A percentile compares a stretch with the other conserved stretches of the same genome.
Conservation (phyloP, 139 green algal genomes). For the Picocystis salinarum region DNA sequence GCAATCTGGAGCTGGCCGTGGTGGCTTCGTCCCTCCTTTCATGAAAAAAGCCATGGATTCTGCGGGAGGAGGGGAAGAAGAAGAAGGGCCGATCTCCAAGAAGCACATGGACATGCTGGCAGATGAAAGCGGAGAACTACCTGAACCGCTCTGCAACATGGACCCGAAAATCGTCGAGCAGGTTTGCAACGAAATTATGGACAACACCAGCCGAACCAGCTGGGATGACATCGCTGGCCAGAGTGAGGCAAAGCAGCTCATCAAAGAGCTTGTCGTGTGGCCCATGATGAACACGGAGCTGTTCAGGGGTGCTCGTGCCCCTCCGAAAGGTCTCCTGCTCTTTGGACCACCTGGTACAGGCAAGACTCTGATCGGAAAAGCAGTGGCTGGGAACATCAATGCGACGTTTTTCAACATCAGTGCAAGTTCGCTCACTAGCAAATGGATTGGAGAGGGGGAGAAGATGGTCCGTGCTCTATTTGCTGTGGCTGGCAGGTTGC, state of each 20-base stretch:
- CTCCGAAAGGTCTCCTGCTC: conserved; percentile 75
- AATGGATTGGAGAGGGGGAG: conserved; percentile 98
- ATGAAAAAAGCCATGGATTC: conserved; percentile 24
- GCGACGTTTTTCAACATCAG: conserved; percentile 97
- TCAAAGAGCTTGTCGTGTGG: conserved; percentile 93
- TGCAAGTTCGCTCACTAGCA: conserved; percentile 80
- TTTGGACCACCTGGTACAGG: conserved; percentile 69
- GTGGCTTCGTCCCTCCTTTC: conserved; percentile 47
- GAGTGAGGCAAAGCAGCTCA: conserved; percentile 45
- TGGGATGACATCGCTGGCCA: conserved; percentile 54
- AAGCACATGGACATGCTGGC: conserved; percentile 37
- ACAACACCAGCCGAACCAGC: conserved; percentile 9
- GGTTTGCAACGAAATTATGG: conserved; percentile 52
- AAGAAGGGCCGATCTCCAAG: conserved; percentile 26
- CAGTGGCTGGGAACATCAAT: conserved; percentile 79
- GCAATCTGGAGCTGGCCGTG: conserved; percentile 2
- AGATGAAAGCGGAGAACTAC: conserved; percentile 33
- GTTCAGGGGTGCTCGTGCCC: conserved; percentile 66
- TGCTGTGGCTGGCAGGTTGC: conserved; percentile 56
- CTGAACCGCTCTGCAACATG: conserved; percentile 31
- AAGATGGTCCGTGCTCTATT: conserved; percentile 90
- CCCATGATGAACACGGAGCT: conserved; percentile 81
- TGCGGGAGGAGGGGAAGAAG: conserved; percentile 8
- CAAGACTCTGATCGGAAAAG: conserved; percentile 92
- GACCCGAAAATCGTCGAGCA: conserved; percentile 42